Base-by-base conservation (phyloP, 352 stramenopile genomes). In the Blastocystis sp. region DNA sequence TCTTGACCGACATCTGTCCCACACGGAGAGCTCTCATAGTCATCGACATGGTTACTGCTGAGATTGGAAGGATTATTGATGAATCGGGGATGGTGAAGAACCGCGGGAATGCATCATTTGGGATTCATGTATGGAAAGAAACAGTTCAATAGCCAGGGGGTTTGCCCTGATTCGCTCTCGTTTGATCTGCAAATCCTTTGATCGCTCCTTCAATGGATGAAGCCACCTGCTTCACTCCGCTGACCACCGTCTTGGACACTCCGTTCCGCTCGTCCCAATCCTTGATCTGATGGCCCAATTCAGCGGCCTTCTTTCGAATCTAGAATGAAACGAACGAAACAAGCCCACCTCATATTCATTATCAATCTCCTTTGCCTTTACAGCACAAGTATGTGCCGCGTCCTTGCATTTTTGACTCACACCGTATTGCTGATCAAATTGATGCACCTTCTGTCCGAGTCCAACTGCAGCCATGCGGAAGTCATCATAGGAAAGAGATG, bases 21-120 rank as follows among this genome's bases (percentile, higher is more conserved):
- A 78, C 44, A 59, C 67, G 67, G 14, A 78, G 67, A 78, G 67
- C 67, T 78, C 67, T 78, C 67, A 78, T 78, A 61, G 67, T 78
- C 67, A 78, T 57, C 46, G 67, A 78, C 67, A 78, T 78, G 67
- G 67, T 78, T 54, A 57, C 67, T 78, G 32, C 67, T 42, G 42
- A 51, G 46, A 56, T 78, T 32, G 67, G 67, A 78, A 78, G 18
- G 32, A 78, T 38, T 46, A 78, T 56, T 57, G 46, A 78, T 57
- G 67, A 40, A 18, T 24, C 16, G 38, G 18, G 21, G 29, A 36
- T 56, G 21, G n/a, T 21, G 18, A 29, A 75, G 27, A 48, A 6
- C 9, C 21, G 63, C 63, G 63, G 63, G 63, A 51, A 75, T 53
- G n/a, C 51, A 59, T n/a, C n/a, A n/a, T 29, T 29, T 24, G 21